Percentiles rank a stretch among this genome's conserved stretches.
Evolutionary conservation across 1,284 basidiomycete species (phyloP).

Genomic region (Apiotrichum mycotoxinovorans): DNA sequence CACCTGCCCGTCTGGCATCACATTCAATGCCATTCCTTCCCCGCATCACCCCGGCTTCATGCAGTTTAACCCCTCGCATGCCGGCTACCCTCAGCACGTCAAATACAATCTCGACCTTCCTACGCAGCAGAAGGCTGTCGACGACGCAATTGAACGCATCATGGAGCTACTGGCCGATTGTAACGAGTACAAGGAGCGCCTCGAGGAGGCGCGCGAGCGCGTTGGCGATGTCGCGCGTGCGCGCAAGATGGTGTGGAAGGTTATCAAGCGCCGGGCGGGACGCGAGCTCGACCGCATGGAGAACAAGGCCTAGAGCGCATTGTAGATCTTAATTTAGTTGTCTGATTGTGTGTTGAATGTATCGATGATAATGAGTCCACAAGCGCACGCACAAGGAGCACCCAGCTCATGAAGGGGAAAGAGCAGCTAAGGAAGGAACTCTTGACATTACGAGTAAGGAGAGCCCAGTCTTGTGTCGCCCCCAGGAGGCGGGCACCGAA

Average conservation of each 20-base stretch:
- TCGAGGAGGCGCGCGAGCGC: slow-evolving; percentile 54
- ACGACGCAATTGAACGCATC: slow-evolving; percentile 48
- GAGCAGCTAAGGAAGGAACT: too few relatives aligned
- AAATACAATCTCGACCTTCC: slow-evolving; percentile 45
- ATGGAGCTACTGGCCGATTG: slow-evolving; percentile 53
- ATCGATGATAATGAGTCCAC: background rate
- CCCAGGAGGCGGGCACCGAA: too few relatives aligned
- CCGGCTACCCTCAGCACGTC: slow-evolving; percentile 29
- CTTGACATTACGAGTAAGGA: too few relatives aligned
- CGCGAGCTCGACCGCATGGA: slow-evolving; percentile 37
- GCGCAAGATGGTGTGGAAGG: slow-evolving; percentile 52
- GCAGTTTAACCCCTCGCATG: slow-evolving; percentile 10
- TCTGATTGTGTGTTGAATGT: background rate
- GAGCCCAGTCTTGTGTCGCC: too few relatives aligned
- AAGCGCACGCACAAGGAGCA: too few relatives aligned
- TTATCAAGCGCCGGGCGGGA: slow-evolving; percentile 48
- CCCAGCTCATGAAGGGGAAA: too few relatives aligned
- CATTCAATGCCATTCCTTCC: slow-evolving; percentile 37
- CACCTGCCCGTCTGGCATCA: slow-evolving; percentile 43
- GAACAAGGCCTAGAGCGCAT: slow-evolving; percentile 8
- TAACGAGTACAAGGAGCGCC: slow-evolving; percentile 53
- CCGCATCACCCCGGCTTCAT: slow-evolving; percentile 29
- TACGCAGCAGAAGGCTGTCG: slow-evolving; percentile 44
- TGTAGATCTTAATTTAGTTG: background rate
- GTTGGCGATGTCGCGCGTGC: slow-evolving; percentile 52